Evolutionary conservation across 1,284 basidiomycete genomes (phyloP), one percentile per base, ranked within the genome.

Genomic region (Ustilago curta): DNA sequence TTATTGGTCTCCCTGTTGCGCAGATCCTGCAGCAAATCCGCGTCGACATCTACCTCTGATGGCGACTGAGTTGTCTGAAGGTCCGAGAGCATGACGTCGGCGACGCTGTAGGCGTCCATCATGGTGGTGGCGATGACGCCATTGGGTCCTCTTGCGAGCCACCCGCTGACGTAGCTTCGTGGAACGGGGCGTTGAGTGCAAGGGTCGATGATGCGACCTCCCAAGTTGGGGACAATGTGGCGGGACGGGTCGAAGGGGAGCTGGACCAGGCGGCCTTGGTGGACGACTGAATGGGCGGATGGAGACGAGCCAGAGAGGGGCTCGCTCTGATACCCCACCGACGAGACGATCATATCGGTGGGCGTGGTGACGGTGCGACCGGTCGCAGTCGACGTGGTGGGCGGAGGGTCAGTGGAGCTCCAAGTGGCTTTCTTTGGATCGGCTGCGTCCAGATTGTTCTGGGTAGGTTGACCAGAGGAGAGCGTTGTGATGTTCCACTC

Each of bases 91-190:
- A 96, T 89, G 1, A 88, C 87, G 52, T 93, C 91, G 0, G 92
- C 91, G 2, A 92, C 90, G 3, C 88, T 87, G 82, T 95, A 95
- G 18, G 96, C 93, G 84, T 97, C 90, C 85, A 94, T 90, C 94
- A 99, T 95, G 25, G 97, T 98, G 18, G 91, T 89, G 0, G 94
- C 95, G 49, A 99, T 89, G 14, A 99, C 95, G 6, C 97, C 96
- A 48, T 90, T 91, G 0, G 96, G 95, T 23, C 96, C 97, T 12
- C 90, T 90, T 0, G 94, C 92, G 0, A 94, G 91, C 97, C 97
- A 99, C 3, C 96, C 96, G 1, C 93, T 91, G 2, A 93, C 91
- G 83, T 97, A 98, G n/a, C 94, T 88, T 40, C 91, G 91, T 27
- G 88, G 88, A 2, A 88, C 71, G 82, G 54, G 5, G 2, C 35